Conservation (phyloP, 192 early-diverging fungal genomes). For the Kickxella alabastrina region DNA sequence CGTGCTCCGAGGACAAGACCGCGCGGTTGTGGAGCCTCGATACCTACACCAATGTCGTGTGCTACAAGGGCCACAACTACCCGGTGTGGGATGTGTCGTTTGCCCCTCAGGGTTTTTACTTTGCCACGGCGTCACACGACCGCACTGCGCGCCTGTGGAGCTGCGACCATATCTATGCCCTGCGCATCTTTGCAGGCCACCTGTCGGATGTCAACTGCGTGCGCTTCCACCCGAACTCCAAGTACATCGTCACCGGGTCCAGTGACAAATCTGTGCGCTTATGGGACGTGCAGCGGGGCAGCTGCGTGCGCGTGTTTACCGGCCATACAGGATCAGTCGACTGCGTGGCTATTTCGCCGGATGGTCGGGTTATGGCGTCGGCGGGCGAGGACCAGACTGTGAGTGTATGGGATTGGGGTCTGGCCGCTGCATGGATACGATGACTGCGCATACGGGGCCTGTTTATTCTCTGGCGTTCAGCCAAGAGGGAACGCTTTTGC, state of each 20-base stretch:
- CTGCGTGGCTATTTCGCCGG: conserved; percentile 84
- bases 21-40: conserved; percentile 95
- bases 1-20: conserved; percentile 88
- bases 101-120: conserved; percentile 88
- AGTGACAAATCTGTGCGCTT: conserved; percentile 82
- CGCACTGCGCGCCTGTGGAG: conserved; percentile 94
- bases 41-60: conserved; percentile 86
- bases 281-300: conserved; percentile 92
- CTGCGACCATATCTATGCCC: conserved; percentile 91
- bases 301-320: conserved; percentile 84
- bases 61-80: conserved; percentile 94
- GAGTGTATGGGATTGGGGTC: conserved; percentile 85
- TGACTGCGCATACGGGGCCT: conserved; percentile 80
- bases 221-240: conserved; percentile 94
- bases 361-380: conserved; percentile 87
- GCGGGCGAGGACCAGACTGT: conserved; percentile 68
- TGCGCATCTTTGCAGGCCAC: conserved; percentile 98
- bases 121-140: conserved; percentile 95
- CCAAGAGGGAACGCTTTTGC: conserved; percentile 70
- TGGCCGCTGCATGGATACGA: conserved; percentile 74
- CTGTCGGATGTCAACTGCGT: conserved; percentile 93
- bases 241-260: conserved; percentile 90
- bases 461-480: conserved; percentile 87
- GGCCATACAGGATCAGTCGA: conserved; percentile 81
- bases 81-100: conserved; percentile 97